Evolutionary conservation across 2,329 filamentous ascomycete genomes (phyloP).

Genomic region (Penicillium griseofulvum): DNA sequence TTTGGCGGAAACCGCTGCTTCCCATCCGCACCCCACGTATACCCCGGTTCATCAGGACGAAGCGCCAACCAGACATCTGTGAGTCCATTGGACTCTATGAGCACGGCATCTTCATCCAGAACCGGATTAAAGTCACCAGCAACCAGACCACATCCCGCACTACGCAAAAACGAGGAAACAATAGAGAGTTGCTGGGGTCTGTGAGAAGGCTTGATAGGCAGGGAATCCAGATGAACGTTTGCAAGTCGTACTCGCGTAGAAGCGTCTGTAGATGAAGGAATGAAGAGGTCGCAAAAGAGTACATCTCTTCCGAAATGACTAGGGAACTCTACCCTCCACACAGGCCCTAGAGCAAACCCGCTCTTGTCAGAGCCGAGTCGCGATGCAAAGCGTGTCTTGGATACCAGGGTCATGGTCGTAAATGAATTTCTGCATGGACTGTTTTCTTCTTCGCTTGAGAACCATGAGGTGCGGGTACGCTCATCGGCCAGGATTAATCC

Average conservation of each 20-base stretch:
- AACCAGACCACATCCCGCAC: conserved; percentile 32
- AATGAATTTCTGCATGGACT: conserved; percentile 24
- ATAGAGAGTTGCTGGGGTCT: conserved; percentile 34
- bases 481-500: conserved; percentile 10
- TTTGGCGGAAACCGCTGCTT: conserved; percentile 31
- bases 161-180: conserved; percentile 24
- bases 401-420: conserved; percentile 12
- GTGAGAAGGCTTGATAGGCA: conserved; percentile 26
- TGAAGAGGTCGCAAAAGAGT: conserved; percentile 13
- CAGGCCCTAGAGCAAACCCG: conserved; percentile 22
- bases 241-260: conserved; percentile 28
- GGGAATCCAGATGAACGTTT: conserved; percentile 44
- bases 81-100: conserved; percentile 34
- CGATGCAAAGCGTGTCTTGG: background rate
- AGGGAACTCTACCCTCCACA: conserved; percentile 34
- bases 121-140: conserved; percentile 46
- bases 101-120: conserved; percentile 32
- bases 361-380: conserved; percentile 21
- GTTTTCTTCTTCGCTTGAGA: conserved; percentile 17
- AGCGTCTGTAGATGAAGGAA: background rate
- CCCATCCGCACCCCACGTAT: conserved; percentile 42
- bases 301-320: conserved; percentile 25
- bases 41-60: conserved; percentile 30
- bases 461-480: conserved; percentile 6
- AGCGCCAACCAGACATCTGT: conserved; percentile 37